A percentile compares a stretch with the other conserved stretches of the same genome.
phyloP scores from a whole-genome alignment of 2,329 filamentous ascomycete species.

The Coniochaeta sp. region DNA sequence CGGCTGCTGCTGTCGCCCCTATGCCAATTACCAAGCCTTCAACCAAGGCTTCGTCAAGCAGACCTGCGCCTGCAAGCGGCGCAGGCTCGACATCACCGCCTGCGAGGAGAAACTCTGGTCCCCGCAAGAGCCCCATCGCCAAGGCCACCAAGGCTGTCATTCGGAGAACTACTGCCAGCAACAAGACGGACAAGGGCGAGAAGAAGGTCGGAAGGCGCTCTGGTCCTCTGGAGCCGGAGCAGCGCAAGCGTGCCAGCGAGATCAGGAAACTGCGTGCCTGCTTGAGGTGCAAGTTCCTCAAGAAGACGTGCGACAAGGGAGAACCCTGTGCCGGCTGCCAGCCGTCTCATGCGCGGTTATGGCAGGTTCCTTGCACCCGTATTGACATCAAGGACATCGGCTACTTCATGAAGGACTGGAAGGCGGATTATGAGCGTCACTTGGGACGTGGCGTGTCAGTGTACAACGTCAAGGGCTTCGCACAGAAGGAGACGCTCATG shows the following conservation, averaged over 20 bases:
- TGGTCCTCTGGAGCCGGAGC: constrained; percentile 84
- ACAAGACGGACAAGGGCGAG: constrained; percentile 75
- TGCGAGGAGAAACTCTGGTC: constrained; percentile 60
- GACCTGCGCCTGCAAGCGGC: constrained; percentile 54
- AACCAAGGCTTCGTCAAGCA: constrained; percentile 52
- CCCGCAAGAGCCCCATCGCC: constrained; percentile 68
- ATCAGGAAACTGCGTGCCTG: constrained; percentile 93
- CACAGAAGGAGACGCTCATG: constrained; percentile 61
- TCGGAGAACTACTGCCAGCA: constrained; percentile 65
- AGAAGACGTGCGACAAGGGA: constrained; percentile 98
- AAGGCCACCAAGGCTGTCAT: constrained; percentile 82
- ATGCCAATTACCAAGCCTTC: no score
- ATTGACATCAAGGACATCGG: constrained; percentile 98
- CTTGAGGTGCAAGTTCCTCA: constrained; percentile 94
- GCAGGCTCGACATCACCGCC: constrained; percentile 50
- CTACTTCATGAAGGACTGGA: constrained; percentile 99
- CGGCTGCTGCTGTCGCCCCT: constrained; percentile 59
- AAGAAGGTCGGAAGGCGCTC: constrained; percentile 90
- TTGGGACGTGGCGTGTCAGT: constrained; percentile 81
- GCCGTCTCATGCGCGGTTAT: constrained; percentile 88
- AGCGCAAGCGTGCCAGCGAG: constrained; percentile 92
- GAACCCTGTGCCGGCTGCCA: constrained; percentile 94
- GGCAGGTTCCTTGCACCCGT: constrained; percentile 95
- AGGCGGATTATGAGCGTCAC: constrained; percentile 91
- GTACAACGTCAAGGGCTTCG: constrained; percentile 86